Evolutionary conservation across 2,329 filamentous ascomycete species (phyloP).

Genomic region (Decorospora gaudefroyi): DNA sequence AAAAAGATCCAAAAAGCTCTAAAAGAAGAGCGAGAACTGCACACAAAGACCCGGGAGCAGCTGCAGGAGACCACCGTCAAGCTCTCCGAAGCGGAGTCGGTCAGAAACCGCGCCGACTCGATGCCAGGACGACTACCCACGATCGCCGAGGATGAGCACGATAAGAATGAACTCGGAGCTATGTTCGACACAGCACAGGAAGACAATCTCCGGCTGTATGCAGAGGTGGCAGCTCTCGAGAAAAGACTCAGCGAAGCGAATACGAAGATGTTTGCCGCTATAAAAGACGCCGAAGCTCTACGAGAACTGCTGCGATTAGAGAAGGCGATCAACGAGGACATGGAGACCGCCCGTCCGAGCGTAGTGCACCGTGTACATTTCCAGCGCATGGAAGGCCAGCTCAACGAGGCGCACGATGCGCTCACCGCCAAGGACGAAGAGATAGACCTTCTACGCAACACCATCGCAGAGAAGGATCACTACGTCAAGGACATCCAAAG

Average conservation of each 20-base stretch:
- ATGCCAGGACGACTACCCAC: conserved; percentile 33
- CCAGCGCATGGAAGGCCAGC: conserved; percentile 40
- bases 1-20: conserved; percentile 36
- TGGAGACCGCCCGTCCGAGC: conserved; percentile 39
- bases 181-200: conserved; percentile 45
- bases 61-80: conserved; percentile 29
- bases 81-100: conserved; percentile 24
- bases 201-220: conserved; percentile 40
- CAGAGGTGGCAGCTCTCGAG: conserved; percentile 35
- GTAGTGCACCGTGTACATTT: conserved; percentile 43
- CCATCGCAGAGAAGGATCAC: conserved; percentile 23
- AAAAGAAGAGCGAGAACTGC: conserved; percentile 35
- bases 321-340: conserved; percentile 35
- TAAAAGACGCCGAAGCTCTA: conserved; percentile 32
- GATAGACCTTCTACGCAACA: conserved; percentile 23
- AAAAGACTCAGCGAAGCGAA: conserved; percentile 40
- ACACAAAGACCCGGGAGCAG: conserved; percentile 33
- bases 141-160: conserved; percentile 38
- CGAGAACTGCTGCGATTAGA: conserved; percentile 34
- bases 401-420: conserved; percentile 32
- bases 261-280: conserved; percentile 29
- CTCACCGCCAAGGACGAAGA: conserved; percentile 31
- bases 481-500: conserved; percentile 27
- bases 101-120: conserved; percentile 6
- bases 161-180: conserved; percentile 41